phyloP scores from a whole-genome alignment of 768 basidiomycete species.

The Rhodocollybia butyracea region DNA sequence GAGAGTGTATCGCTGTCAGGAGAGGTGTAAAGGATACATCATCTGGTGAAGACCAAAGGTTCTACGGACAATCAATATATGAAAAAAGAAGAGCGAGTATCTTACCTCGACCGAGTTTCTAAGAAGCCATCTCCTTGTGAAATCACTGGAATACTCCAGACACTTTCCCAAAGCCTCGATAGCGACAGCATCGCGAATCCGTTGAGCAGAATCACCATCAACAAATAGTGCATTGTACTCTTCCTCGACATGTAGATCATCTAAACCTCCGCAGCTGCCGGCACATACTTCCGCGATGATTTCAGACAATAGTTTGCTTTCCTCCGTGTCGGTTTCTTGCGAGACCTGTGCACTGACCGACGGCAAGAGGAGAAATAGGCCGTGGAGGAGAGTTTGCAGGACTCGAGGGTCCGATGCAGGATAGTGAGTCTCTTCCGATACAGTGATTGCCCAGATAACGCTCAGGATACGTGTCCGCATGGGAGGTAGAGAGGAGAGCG shows the following conservation, averaged over 20 bases:
- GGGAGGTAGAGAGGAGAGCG: constrained; percentile 35
- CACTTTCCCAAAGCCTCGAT: constrained; percentile 49
- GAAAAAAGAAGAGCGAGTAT: not conserved
- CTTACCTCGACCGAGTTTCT: constrained; percentile 48
- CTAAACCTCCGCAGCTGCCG: constrained; percentile 49
- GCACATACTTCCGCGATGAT: constrained; percentile 41
- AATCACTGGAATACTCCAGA: constrained; percentile 44
- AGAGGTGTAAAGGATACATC: constrained; percentile 38
- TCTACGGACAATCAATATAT: constrained; percentile 24
- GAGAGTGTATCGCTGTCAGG: constrained; percentile 41
- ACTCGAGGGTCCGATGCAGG: constrained; percentile 38
- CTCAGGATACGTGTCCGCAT: constrained; percentile 47
- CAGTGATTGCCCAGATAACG: constrained; percentile 44
- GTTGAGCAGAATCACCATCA: constrained; percentile 30
- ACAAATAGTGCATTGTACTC: constrained; percentile 43
- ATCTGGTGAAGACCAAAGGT: constrained; percentile 44
- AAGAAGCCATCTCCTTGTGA: constrained; percentile 48
- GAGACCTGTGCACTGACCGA: constrained; percentile 26
- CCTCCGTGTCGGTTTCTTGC: constrained; percentile 22
- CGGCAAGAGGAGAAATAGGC: constrained; percentile 48
- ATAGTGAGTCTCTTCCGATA: constrained; percentile 39
- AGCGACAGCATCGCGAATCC: constrained; percentile 34
- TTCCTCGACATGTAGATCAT: constrained; percentile 42
- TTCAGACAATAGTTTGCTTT: constrained; percentile 34
- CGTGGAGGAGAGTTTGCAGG: constrained; percentile 50